Percentiles rank a stretch among this genome's conserved stretches.
Conservation (phyloP, 306 rosid species). For the Quillaja saponaria region DNA sequence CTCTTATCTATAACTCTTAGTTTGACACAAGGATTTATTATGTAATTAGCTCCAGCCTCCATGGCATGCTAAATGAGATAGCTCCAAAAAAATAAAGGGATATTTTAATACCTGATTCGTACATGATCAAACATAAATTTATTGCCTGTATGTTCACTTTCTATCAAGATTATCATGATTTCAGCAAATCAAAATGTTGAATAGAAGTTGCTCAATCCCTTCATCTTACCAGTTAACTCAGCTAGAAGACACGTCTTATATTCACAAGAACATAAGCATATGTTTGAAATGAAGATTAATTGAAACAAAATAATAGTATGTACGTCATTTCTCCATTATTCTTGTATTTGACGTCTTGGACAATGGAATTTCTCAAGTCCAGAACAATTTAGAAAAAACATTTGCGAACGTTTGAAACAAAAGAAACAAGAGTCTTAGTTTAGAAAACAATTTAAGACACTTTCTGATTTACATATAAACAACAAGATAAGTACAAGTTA, state of each 20-base stretch:
- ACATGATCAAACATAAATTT: neutral
- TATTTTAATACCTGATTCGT: neutral
- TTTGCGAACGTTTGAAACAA: neutral
- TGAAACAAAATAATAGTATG: neutral
- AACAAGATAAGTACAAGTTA: conserved; percentile 12
- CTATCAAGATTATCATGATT: conserved; percentile 2
- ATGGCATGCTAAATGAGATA: conserved; percentile 15
- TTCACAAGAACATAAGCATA: conserved; percentile 12
- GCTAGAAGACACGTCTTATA: conserved; percentile 10
- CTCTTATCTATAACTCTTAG: conserved; percentile 4
- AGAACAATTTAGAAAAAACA: too few relatives aligned
- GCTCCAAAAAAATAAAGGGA: neutral
- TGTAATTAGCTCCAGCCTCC: neutral
- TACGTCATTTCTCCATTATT: too few relatives aligned
- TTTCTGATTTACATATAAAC: neutral
- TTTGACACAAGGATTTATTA: neutral
- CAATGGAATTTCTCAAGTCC: too few relatives aligned
- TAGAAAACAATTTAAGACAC: conserved; percentile 10
- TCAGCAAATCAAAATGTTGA: conserved; percentile 2
- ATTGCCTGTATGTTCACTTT: neutral
- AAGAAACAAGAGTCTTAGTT: neutral
- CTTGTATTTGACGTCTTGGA: too few relatives aligned
- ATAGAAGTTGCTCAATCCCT: neutral
- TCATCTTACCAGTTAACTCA: neutral
- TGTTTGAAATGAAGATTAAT: neutral